A percentile compares a stretch with the other conserved stretches of the same genome.
Evolutionary conservation across 345 rosid species (phyloP).

Genomic region (Aquilaria sinensis): DNA sequence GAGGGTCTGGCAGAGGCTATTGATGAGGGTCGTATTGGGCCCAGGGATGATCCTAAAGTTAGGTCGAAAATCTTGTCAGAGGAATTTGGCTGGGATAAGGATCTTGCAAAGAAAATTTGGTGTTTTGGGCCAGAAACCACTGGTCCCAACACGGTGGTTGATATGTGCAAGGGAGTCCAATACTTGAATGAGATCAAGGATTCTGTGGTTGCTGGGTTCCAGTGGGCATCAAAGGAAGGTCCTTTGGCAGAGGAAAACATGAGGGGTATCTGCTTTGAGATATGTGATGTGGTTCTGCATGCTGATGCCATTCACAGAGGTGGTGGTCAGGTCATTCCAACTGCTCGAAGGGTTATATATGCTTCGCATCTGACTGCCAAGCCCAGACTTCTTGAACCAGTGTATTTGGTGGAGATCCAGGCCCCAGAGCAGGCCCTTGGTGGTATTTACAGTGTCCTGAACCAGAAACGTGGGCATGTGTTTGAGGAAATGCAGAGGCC

Average conservation of each 20-base stretch:
- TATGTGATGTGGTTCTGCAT: conserved; percentile 52
- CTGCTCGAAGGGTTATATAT: conserved; percentile 50
- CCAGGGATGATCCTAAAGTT: conserved; percentile 48
- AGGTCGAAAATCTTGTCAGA: conserved; percentile 43
- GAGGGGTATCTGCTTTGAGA: conserved; percentile 53
- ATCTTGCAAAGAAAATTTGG: conserved; percentile 51
- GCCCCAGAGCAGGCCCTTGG: conserved; percentile 53
- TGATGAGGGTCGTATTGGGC: conserved; percentile 45
- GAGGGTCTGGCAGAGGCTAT: conserved; percentile 54
- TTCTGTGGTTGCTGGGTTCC: conserved; percentile 58
- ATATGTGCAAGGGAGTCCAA: conserved; percentile 58
- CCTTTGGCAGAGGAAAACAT: conserved; percentile 48
- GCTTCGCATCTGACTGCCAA: conserved; percentile 52
- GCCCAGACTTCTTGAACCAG: conserved; percentile 48
- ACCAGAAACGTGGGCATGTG: conserved; percentile 63
- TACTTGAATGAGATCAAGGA: conserved; percentile 56
- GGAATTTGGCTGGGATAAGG: conserved; percentile 59
- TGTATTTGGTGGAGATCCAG: conserved; percentile 49
- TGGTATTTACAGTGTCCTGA: conserved; percentile 51
- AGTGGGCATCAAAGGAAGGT: conserved; percentile 58
- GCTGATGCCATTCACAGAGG: conserved; percentile 58
- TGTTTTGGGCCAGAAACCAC: conserved; percentile 56
- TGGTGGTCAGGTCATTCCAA: conserved; percentile 54
- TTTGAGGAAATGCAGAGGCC: conserved; percentile 68
- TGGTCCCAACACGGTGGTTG: conserved; percentile 52